Evolutionary conservation across 2,329 filamentous ascomycete genomes (phyloP), one percentile per base, ranked within the genome.

Genomic region (Stemphylium vesicarium): DNA sequence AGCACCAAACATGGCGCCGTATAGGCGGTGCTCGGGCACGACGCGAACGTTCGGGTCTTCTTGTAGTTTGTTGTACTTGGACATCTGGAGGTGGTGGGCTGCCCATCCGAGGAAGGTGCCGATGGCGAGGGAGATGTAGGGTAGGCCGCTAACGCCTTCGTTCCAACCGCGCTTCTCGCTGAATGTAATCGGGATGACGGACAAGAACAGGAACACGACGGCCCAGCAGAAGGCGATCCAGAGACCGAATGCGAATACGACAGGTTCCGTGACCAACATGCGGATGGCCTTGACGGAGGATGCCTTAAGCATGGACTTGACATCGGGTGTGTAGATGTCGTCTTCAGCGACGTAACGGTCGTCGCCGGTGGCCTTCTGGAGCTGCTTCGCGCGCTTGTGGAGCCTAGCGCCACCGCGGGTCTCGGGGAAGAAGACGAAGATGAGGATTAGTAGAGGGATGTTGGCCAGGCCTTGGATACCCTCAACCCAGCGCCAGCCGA

Each of bases 221-320:
- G 80, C 81, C 81, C 81, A 84, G 61, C 79, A 79, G 67, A 83
- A 82, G 13, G 75, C 74, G 54, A 83, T 82, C 80, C 80, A 82
- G 24, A 82, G 67, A 50, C 81, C 81, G 40, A 82, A 81, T 24
- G 77, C 75, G 52, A 82, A 80, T 4, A 81, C 79, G 9, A 81
- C 79, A 16, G 80, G 79, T 60, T 82, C 80, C 2, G 78, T 80
- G 54, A 76, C 67, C 4, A 82, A 74, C 80, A 82, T 81, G 57
- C 78, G 72, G 54, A 82, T 73, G 7, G 81, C 80, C 63, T 82
- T 83, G 60, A 83, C 76, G n/a, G 79, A 82, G 0, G 81, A 82
- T 41, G 76, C 74, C 59, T 78, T 77, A 10, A 80, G 65, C 73
- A 80, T 78, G 26, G 72, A 70, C 62, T 82, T 79, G 59, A 82